Evolutionary conservation across 495 filamentous ascomycete species (phyloP).

Genomic region (Stereocaulon alpinum): DNA sequence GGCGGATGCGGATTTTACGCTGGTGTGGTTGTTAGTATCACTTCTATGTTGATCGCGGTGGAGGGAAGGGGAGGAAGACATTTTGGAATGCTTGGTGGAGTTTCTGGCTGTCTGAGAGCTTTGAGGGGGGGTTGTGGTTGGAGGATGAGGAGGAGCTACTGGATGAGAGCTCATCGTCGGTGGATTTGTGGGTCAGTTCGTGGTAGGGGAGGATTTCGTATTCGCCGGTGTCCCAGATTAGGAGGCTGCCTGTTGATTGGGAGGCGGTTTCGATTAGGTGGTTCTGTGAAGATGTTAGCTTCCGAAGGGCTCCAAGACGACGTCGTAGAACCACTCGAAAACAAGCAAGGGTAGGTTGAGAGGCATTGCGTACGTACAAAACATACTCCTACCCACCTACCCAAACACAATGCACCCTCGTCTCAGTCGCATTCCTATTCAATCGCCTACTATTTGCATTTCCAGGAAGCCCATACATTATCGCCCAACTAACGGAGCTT

Average conservation of each 20-base stretch:
- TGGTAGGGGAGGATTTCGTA: constrained; percentile 47
- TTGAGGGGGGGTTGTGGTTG: constrained; percentile 1
- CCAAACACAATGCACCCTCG: constrained; percentile 56
- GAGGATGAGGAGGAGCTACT: background rate
- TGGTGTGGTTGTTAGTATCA: constrained; percentile 11
- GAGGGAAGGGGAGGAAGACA: constrained; percentile 22
- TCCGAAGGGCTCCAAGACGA: background rate
- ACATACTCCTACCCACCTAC: constrained; percentile 29
- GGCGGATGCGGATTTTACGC: constrained; percentile 50
- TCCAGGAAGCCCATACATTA: constrained; percentile 58
- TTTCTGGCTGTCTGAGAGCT: constrained; percentile 40
- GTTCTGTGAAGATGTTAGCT: constrained; percentile 35
- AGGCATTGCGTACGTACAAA: background rate
- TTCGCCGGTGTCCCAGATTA: constrained; percentile 64
- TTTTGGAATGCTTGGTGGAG: constrained; percentile 44
- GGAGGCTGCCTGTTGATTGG: constrained; percentile 46
- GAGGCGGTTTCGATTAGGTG: constrained; percentile 58
- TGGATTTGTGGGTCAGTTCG: constrained; percentile 7
- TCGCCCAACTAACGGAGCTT: constrained; percentile 52
- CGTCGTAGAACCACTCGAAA: background rate
- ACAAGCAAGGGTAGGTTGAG: background rate
- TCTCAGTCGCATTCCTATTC: constrained; percentile 57
- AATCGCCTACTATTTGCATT: constrained; percentile 47
- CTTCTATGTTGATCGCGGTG: background rate
- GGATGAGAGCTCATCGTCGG: constrained; percentile 32